Evolutionary conservation across 2,329 filamentous ascomycete species (phyloP).

Genomic region (Aspergillus sp.): DNA sequence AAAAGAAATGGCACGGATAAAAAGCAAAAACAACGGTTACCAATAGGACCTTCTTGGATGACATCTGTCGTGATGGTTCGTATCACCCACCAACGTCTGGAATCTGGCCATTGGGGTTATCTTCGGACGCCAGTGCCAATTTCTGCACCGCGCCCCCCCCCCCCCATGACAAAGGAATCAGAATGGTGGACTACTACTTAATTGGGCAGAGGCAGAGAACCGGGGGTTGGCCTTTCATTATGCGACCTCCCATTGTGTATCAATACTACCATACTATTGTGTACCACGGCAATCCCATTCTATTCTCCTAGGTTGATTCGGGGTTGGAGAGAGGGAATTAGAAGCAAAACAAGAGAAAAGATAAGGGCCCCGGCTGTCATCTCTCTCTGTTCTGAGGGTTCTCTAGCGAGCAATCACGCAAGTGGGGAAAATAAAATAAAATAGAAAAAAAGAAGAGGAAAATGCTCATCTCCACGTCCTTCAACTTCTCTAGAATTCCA

Average conservation of each 20-base stretch:
- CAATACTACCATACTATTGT: not conserved
- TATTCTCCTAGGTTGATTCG: not conserved
- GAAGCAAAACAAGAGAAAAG: not conserved
- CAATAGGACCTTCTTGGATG: not conserved
- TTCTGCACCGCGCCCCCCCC: too few species aligned
- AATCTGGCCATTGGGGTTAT: not conserved
- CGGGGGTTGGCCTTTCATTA: not conserved
- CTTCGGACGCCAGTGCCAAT: not conserved
- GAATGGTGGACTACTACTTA: not conserved
- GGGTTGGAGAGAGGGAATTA: not conserved
- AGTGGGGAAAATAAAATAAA: too few species aligned
- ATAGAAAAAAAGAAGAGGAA: too few species aligned
- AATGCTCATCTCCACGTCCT: too few species aligned
- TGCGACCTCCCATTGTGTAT: not conserved
- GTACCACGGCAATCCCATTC: not conserved
- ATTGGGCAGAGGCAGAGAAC: not conserved
- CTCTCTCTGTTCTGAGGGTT: not conserved
- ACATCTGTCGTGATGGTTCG: not conserved
- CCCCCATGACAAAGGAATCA: not conserved
- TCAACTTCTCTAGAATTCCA: too few species aligned
- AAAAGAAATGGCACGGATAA: not conserved
- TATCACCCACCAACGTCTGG: not conserved
- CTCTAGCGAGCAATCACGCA: too few species aligned
- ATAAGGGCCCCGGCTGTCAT: not conserved
- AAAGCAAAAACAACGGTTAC: not conserved